Conservation (phyloP, 2,329 filamentous ascomycete species). For the Fusarium nygamai region DNA sequence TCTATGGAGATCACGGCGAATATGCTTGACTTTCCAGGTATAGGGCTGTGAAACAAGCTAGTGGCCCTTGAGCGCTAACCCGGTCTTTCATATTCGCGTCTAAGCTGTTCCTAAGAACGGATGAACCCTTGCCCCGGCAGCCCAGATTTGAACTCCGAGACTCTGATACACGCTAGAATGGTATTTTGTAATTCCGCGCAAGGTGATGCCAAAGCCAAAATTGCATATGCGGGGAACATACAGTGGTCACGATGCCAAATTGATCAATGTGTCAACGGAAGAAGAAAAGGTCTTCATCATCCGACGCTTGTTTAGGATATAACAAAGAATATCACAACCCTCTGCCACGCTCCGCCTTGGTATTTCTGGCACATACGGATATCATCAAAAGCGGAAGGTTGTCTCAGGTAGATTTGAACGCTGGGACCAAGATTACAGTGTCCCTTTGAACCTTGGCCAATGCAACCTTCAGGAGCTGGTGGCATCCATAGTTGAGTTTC, state of each 20-base stretch:
- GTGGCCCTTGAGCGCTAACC: not conserved
- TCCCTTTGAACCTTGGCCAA: too few species aligned
- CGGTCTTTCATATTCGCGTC: not conserved
- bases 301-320: not conserved
- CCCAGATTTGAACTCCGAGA: not conserved
- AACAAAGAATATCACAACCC: not conserved
- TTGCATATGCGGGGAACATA: not conserved
- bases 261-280: rapidly evolving
- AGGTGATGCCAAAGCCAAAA: not conserved
- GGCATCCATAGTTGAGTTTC: too few species aligned
- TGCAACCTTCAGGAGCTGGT: not conserved
- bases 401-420: not conserved
- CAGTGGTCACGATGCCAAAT: not conserved
- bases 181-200: not conserved
- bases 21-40: not conserved
- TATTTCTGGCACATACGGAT: not conserved
- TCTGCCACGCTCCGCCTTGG: rapidly evolving
- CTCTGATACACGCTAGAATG: not conserved
- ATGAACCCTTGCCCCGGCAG: rapidly evolving
- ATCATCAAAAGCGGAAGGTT: not conserved
- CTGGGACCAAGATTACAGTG: not conserved
- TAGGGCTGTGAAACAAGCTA: not conserved
- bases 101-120: not conserved
- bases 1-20: rapidly evolving
- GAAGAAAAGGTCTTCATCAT: not conserved